Percentiles rank a stretch among this genome's conserved stretches.
phyloP scores from a whole-genome alignment of 2,329 filamentous ascomycete species.

The Grosmannia penicillata region DNA sequence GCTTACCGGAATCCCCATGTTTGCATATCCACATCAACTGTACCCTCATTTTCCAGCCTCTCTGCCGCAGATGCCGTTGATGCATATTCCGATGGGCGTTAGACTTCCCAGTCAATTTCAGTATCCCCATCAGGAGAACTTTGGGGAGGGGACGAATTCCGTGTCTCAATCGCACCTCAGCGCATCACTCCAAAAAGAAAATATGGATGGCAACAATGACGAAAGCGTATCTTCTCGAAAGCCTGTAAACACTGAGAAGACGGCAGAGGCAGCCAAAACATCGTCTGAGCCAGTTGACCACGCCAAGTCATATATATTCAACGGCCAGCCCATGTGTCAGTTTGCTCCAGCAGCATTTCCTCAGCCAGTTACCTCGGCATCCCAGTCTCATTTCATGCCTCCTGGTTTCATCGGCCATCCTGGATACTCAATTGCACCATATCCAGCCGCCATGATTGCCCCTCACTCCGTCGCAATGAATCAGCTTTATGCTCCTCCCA shows the following conservation, averaged over 20 bases:
- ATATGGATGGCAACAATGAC: conserved; percentile 11
- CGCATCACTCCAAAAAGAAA: conserved; percentile 10
- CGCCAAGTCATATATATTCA: conserved; percentile 27
- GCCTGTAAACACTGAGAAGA: conserved; percentile 11
- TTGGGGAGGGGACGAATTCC: no score
- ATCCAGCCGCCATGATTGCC: conserved; percentile 13
- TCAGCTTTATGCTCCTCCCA: conserved; percentile 6
- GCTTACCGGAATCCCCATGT: conserved; percentile 12
- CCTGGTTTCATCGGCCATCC: conserved; percentile 9
- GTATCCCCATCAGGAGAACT: conserved; percentile 9
- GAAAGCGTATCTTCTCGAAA: conserved; percentile 7
- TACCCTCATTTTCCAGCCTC: conserved; percentile 7
- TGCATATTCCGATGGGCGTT: conserved; percentile 25
- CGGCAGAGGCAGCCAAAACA: conserved; percentile 18
- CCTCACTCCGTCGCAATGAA: conserved; percentile 11
- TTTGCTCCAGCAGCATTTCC: conserved; percentile 10
- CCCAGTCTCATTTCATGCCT: conserved; percentile 6
- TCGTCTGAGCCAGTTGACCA: conserved; percentile 31
- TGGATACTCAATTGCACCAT: conserved; percentile 11
- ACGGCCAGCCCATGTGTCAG: conserved; percentile 20
- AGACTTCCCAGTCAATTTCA: conserved; percentile 9
- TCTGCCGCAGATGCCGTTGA: conserved; percentile 20
- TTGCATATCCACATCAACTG: conserved; percentile 10
- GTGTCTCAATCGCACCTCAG: conserved; percentile 7
- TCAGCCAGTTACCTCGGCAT: background rate